Base-by-base conservation (phyloP, 176 grass and related monocot species). In the Calamus simplicifolius region DNA sequence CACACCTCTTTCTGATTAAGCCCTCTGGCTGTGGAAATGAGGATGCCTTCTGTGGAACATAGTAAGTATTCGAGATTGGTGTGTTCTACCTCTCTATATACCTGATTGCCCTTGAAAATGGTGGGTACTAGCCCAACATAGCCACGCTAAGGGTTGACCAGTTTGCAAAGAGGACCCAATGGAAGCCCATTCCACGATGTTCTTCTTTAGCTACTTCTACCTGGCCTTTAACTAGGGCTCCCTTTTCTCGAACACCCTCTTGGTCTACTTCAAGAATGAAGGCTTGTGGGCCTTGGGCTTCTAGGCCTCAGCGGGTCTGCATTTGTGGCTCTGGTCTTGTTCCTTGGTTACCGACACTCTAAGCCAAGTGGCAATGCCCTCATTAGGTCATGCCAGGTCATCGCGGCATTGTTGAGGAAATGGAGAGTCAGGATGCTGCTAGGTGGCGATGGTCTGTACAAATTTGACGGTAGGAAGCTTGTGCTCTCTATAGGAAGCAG, bases 171-270 rank as follows among this genome's bases (percentile, higher is more conserved):
- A 67, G 27, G 64, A 67, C 50, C 50, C 51, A 0, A 13, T 12
- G 25, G 64, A 67, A 5, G 23, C 64, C 16, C 50, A 15, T 26
- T 67, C 25, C 25, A 67, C 31, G 25, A 16, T 21, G 6, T 18
- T 50, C 15, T n/a, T n/a, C n/a, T 30, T 67, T 25, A 31, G 64
- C 27, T 54, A 67, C 64, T 67, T 67, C 64, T 67, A 67, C 50
- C 25, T 54, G 50, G 64, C 64, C 7, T 49, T 67, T 27, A 67
- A 67, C 50, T 13, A 30, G 25, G 64, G 64, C 16, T 67, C 64
- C 27, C 64, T 67, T 3, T 67, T 67, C 51, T 67, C 64, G 27
- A 54, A 67, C 50, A 67, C 64, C 16, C 30, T 29, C 16, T 12
- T 67, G 27, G 53, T 50, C 51, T 67, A 67, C 50, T 6, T 67